phyloP scores from a whole-genome alignment of 257 asterid species.

The Solanum etuberosum region DNA sequence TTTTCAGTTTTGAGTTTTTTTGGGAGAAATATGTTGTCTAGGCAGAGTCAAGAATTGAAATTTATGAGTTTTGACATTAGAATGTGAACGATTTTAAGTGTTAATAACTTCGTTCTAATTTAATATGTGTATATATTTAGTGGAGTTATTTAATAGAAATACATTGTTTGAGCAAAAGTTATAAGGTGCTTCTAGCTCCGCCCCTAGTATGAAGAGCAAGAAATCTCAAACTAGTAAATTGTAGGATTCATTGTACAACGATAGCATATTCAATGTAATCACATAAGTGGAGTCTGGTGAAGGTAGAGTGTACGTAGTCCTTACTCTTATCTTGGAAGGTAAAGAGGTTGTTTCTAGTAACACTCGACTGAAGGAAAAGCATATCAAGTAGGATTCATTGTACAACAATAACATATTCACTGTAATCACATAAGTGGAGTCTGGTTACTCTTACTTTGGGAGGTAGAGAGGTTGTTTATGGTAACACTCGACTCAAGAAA shows the following conservation, averaged over 20 bases:
- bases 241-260: background rate
- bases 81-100: background rate
- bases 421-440: background rate
- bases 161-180: background rate
- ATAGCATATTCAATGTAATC: background rate
- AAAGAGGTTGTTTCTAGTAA: background rate
- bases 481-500: background rate
- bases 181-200: background rate
- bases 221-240: background rate
- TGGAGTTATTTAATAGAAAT: background rate
- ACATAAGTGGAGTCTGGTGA: background rate
- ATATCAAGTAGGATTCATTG: background rate
- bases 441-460: no score
- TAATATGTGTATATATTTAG: background rate
- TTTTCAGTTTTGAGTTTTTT: background rate
- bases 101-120: background rate
- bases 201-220: background rate
- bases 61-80: background rate
- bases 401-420: background rate
- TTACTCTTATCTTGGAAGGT: background rate
- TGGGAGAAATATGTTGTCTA: background rate
- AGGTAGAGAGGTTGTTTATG: no score
- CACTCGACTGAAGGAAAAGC: background rate
- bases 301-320: background rate
- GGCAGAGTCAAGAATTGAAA: background rate